Evolutionary conservation across 2,329 filamentous ascomycete genomes (phyloP), one percentile per base, ranked within the genome.

Genomic region (Aciculosporium take): DNA sequence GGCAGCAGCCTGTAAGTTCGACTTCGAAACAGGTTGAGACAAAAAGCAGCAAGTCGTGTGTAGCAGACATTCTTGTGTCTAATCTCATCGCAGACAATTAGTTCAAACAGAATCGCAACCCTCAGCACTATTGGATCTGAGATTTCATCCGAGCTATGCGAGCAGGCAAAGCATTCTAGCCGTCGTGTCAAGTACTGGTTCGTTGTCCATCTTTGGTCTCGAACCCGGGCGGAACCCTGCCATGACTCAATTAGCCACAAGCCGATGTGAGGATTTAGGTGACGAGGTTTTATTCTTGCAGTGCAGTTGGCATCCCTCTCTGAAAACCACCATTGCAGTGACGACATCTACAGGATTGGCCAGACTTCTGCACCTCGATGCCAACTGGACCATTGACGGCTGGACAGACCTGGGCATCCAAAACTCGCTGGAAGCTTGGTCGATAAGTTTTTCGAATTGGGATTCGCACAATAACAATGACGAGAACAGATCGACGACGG

Each of bases 101-200:
- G 53, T 80, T 4, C 74, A 84, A 53, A 79, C 71, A 1, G 48
- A 79, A 4, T 53, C 65, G 5, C 76, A 83, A 18, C 72, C 77
- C 4, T 85, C 79, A 40, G 88, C 85, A 5, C 72, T 95, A 23
- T 71, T 95, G 40, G 88, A 95, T 56, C 66, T 95, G 24, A 84
- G 88, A 51, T 96, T 95, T 58, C 76, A 80, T 45, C 75, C 73
- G 12, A 33, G 36, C 5, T 41, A 33, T 1, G 54, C 61, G 39
- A 48, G 53, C 2, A 52, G 52, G 7, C 62, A 60, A 38, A 67
- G 69, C 24, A 62, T 82, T 3, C 69, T 94, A 40, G 86, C 78
- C 8, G 76, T 81, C 3, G 84, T 85, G 7, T 84, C 83, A 1
- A 94, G 86, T 46, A 84, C 81, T 1, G 84, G 81, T 0, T 70